These are phyloP conservation scores for Globisporangium perplexum DNA, from an alignment of 352 stramenopile species.

Conservation along the genomic window DNA sequence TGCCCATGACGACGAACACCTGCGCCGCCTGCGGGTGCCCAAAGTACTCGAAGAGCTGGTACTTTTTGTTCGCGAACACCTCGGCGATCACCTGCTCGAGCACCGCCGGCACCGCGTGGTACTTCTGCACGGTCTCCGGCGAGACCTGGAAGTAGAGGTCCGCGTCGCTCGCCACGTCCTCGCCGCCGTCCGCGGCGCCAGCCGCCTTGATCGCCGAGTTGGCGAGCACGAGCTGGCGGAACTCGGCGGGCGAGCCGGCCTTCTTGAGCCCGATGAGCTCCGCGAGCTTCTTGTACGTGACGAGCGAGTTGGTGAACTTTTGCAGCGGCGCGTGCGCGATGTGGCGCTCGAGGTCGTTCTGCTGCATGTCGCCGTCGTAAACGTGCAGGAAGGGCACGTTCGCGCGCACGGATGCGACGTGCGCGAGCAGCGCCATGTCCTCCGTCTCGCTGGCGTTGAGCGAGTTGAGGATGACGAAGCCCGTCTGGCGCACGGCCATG, in stretches of 20 bases:
- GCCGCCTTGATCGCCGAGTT: conserved; percentile 31
- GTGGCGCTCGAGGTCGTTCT: conserved; percentile 73
- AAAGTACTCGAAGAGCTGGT: conserved; percentile 90
- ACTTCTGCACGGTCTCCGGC: conserved; percentile 82
- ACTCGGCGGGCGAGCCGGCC: conserved; percentile 36
- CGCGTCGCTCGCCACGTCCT: conserved; percentile 55
- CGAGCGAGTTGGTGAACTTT: conserved; percentile 61
- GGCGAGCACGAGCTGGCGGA: conserved; percentile 55
- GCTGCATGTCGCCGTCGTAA: conserved; percentile 89
- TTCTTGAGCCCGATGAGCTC: conserved; percentile 60
- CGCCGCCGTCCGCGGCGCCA: not conserved
- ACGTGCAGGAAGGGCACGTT: conserved; percentile 92
- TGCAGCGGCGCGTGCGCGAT: conserved; percentile 26
- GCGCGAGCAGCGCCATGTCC: conserved; percentile 88
- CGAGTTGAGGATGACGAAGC: conserved; percentile 87
- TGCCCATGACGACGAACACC: conserved; percentile 90
- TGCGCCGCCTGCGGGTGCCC: conserved; percentile 79
- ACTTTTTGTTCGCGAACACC: conserved; percentile 75
- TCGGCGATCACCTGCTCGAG: conserved; percentile 81
- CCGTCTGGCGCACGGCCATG: conserved; percentile 89
- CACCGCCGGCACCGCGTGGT: conserved; percentile 49
- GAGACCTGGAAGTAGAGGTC: conserved; percentile 92
- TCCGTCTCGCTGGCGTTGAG: conserved; percentile 85
- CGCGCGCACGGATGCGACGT: conserved; percentile 87
- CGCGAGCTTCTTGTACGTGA: conserved; percentile 62